Conservation (phyloP, 495 filamentous ascomycete genomes). For the Xylaria venustula region DNA sequence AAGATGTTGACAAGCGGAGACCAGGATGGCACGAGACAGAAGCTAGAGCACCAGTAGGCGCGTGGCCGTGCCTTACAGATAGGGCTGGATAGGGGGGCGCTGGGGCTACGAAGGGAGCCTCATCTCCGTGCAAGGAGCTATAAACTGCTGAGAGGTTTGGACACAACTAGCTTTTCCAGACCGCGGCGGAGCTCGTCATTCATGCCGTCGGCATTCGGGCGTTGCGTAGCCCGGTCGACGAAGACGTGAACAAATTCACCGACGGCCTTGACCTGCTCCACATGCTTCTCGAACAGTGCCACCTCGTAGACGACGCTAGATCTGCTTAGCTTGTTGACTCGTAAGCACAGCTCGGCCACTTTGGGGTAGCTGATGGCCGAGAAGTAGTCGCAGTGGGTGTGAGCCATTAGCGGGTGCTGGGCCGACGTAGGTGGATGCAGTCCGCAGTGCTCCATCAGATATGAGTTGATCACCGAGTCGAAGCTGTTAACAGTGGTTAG, state of each 20-base stretch:
- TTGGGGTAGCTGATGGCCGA: constrained; percentile 79
- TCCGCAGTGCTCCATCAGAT: constrained; percentile 76
- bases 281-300: constrained; percentile 75
- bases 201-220: constrained; percentile 64
- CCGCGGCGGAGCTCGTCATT: constrained; percentile 49
- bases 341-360: constrained; percentile 73
- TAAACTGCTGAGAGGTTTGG: constrained; percentile 21
- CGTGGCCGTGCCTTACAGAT: constrained; percentile 8
- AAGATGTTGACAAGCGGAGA: constrained; percentile 64
- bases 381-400: constrained; percentile 82
- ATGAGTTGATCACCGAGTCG: constrained; percentile 89
- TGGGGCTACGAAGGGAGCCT: too few relatives aligned
- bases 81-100: background rate
- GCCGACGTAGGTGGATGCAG: constrained; percentile 66
- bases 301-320: constrained; percentile 93
- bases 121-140: constrained; percentile 5
- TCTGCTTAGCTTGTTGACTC: constrained; percentile 79
- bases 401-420: constrained; percentile 79
- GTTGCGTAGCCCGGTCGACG: constrained; percentile 69
- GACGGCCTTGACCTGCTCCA: constrained; percentile 77
- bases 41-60: constrained; percentile 30
- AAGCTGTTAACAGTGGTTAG: too few relatives aligned
- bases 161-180: constrained; percentile 41
- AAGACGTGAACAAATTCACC: constrained; percentile 90
- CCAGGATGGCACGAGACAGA: constrained; percentile 47